These are phyloP conservation scores for Dactylonectria estremocensis DNA, from an alignment of 2,329 filamentous ascomycete genomes.

Conservation along the genomic window DNA sequence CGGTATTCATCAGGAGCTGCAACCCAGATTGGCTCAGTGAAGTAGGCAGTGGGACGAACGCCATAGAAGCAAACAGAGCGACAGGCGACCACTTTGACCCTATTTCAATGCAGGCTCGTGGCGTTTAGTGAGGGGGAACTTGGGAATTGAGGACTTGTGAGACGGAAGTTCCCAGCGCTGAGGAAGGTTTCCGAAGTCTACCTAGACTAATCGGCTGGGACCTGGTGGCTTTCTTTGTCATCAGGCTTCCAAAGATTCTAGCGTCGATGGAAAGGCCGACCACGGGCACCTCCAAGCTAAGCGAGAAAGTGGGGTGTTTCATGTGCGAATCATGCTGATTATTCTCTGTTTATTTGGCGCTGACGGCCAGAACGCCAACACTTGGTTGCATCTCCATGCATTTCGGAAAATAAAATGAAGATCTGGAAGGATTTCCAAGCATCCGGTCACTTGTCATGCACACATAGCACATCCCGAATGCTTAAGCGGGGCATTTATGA, in stretches of 20 bases:
- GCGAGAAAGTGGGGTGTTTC: conserved; percentile 27
- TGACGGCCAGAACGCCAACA: too few relatives aligned
- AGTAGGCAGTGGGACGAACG: background rate
- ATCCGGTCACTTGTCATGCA: too few relatives aligned
- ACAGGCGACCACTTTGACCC: background rate
- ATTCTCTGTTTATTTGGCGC: background rate
- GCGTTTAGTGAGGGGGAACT: background rate
- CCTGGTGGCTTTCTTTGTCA: conserved; percentile 25
- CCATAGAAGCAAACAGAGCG: background rate
- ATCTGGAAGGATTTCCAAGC: too few relatives aligned
- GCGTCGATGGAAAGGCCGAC: conserved; percentile 37
- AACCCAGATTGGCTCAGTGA: conserved; percentile 8
- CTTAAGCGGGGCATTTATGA: too few relatives aligned
- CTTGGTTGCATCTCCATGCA: too few relatives aligned
- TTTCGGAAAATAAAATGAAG: too few relatives aligned
- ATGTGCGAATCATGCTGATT: background rate
- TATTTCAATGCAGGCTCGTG: background rate
- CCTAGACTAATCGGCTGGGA: background rate
- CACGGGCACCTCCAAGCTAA: conserved; percentile 17
- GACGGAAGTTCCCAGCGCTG: background rate
- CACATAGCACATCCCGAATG: too few relatives aligned
- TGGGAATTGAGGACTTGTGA: background rate
- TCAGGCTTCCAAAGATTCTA: conserved; percentile 45
- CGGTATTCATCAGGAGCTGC: conserved; percentile 6
- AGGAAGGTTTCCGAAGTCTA: background rate